Base-by-base conservation (phyloP, 768 basidiomycete species). In the Leccinum rimulosum region DNA sequence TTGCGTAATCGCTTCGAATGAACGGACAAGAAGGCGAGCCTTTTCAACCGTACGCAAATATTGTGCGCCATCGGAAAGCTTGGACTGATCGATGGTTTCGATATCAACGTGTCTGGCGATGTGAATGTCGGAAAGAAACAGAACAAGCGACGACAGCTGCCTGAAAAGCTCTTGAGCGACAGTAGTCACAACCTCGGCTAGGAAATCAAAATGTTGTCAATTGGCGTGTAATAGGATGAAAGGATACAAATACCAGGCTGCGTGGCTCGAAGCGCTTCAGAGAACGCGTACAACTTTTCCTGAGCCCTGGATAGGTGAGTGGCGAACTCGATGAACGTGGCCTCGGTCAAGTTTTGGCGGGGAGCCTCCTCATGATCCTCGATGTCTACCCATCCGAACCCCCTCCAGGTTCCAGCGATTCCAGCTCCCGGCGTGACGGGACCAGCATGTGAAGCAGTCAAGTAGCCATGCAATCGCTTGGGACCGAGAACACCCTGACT, bases 91-190 rank as follows among this genome's bases (percentile, higher is more conserved):
- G 22, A 73, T 67, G 9, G 77, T 77, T 47, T 83, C 79, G 12
- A 85, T 72, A 57, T 85, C 85, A 38, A 85, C 77, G 48, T 77
- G 75, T 28, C 76, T 74, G 17, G 82, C 82, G 25, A 85, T 66
- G 60, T 85, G 80, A 55, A 85, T 74, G 51, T 82, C 81, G 22
- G 77, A 76, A 22, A 81, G 70, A 43, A 74, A 71, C 8, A 67
- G 65, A 5, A 84, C 65, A 54, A 83, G 74, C 12, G 74, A 68
- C 1, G 77, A 77, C 17, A 84, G 64, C 48, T 75, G 67, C 9
- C 68, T 70, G 22, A 79, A 63, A n/a, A 73, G 66, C 22, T 52
- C 71, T 56, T 76, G 75, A 15, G 74, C 73, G 40, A 70, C 68
- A 22, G 54, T 30, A n/a, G 52, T 57, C 63, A 74, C 57, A 52